phyloP scores from a whole-genome alignment of 108 stramenopile species.

The Skeletonema potamos region DNA sequence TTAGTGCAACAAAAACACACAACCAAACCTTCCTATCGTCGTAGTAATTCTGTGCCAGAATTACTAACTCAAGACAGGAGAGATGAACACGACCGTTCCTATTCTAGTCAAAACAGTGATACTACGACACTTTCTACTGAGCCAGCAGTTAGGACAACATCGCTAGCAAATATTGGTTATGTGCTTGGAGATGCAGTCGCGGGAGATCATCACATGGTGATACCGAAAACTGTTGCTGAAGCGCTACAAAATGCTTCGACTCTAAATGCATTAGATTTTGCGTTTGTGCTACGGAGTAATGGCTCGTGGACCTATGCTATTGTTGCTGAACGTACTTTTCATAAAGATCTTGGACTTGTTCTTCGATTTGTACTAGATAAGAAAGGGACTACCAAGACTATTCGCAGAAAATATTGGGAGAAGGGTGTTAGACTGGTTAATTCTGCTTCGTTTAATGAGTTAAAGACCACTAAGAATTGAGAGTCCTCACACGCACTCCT shows the following conservation, averaged over 20 bases:
- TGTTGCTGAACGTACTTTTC: background rate
- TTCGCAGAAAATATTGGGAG: background rate
- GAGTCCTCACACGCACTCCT: too few relatives aligned
- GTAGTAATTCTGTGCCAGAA: background rate
- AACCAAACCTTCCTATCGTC: background rate
- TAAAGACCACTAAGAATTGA: too few relatives aligned
- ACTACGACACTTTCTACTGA: background rate
- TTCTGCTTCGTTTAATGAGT: background rate
- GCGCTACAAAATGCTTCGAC: background rate
- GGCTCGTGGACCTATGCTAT: background rate
- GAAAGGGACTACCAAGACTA: background rate
- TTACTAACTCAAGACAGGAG: background rate
- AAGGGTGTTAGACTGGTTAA: background rate
- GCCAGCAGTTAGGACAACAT: background rate
- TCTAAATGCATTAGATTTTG: background rate
- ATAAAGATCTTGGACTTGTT: background rate
- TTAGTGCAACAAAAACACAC: background rate
- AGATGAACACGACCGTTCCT: background rate
- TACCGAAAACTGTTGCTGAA: background rate
- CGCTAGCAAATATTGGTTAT: background rate
- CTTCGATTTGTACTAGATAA: background rate
- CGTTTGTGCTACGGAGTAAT: background rate
- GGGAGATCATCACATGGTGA: background rate
- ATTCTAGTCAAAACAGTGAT: background rate
- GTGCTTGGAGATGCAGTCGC: background rate